Evolutionary conservation across 129 eudicot species (phyloP), one percentile per base, ranked within the genome.

Genomic region (Pittosporum tobira): DNA sequence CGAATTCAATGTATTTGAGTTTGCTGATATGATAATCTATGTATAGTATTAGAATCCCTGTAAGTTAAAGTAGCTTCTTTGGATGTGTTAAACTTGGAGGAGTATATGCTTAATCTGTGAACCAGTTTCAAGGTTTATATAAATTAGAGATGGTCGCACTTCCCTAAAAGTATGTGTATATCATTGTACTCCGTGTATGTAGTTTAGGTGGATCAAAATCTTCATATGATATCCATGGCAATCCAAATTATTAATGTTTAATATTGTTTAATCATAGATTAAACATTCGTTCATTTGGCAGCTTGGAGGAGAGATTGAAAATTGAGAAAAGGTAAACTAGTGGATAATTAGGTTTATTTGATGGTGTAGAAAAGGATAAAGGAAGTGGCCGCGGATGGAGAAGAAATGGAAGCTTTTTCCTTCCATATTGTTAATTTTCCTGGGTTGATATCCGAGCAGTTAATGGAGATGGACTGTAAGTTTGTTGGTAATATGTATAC

Each of bases 21-120:
- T 59, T 40, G 63, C 38, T 23, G 28, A 14, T 54, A 19, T 28
- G 15, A 28, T 54, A 16, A 61, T 61, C 19, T 27, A 31, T 12
- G 13, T 15, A 18, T n/a, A n/a, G n/a, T n/a, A n/a, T n/a, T n/a
- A 44, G 24, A 40, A 44, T 45, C 5, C 27, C 20, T 26, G 28
- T 27, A 61, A 15, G 19, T 19, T 44, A 29, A 54, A 51, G 6
- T 16, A 7, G 2, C 14, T 6, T 54, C 43, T 29, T 42, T n/a
- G 10, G 59, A 54, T 29, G 43, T 54, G 59, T 29, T 40, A n/a
- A 54, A 29, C 18, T n/a, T 54, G 59, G 59, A 54, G n/a, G n/a
- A n/a, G n/a, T 29, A 20, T 54, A 54, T 53, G 30, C 23, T 28
- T 16, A 27, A 6, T 26, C 30, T 27, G 59, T 49, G 5, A 20